A percentile compares a stretch with the other conserved stretches of the same genome.
These are phyloP conservation scores for Annulohypoxylon maeteangense DNA, from an alignment of 495 filamentous ascomycete species.

Conservation along the genomic window DNA sequence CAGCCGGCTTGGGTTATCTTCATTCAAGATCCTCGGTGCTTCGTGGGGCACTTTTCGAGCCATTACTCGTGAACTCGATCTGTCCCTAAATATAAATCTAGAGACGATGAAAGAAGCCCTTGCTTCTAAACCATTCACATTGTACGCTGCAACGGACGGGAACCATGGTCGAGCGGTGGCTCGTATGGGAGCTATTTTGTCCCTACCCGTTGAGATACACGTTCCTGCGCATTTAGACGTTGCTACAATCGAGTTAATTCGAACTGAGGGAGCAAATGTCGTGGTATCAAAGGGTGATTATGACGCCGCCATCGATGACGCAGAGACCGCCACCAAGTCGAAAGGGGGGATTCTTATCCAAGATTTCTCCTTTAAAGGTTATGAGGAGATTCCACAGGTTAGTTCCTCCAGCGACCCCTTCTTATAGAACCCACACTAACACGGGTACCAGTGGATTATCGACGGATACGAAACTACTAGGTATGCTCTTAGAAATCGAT, in stretches of 20 bases:
- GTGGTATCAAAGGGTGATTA: constrained; percentile 66
- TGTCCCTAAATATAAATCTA: constrained; percentile 48
- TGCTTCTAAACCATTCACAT: constrained; percentile 39
- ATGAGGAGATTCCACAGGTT: constrained; percentile 67
- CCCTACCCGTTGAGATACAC: constrained; percentile 62
- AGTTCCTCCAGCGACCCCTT: neutral
- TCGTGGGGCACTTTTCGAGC: constrained; percentile 75
- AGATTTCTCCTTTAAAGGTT: constrained; percentile 71
- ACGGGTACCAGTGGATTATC: neutral
- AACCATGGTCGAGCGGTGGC: constrained; percentile 79
- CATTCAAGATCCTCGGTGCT: constrained; percentile 75
- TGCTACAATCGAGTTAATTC: constrained; percentile 63
- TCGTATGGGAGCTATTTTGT: constrained; percentile 68
- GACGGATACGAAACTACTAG: constrained; percentile 1
- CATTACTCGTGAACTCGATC: constrained; percentile 53
- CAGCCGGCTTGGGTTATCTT: constrained; percentile 68
- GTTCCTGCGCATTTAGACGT: constrained; percentile 65
- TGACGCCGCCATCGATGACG: constrained; percentile 65
- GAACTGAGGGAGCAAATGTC: constrained; percentile 66
- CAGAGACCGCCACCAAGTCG: constrained; percentile 49
- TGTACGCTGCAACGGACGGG: constrained; percentile 69
- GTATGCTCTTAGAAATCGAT: constrained; percentile 5
- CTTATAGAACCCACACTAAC: neutral
- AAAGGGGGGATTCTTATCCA: constrained; percentile 65
- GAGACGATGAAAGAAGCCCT: constrained; percentile 44